These are phyloP conservation scores for Keithomyces neogunnii DNA, from an alignment of 2,329 filamentous ascomycete genomes.

Conservation along the genomic window DNA sequence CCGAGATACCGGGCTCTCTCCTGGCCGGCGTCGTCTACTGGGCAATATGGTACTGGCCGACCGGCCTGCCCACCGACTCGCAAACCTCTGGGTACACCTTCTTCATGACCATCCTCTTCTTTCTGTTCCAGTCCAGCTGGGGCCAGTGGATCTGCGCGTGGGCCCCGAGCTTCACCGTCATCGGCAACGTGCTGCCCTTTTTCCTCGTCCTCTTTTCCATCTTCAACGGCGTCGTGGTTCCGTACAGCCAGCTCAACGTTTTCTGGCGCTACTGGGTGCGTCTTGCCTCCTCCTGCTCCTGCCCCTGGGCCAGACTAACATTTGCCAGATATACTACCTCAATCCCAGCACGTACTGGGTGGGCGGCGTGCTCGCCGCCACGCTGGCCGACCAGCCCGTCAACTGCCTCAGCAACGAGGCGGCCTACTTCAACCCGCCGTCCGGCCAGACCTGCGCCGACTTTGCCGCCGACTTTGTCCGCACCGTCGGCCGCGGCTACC, in stretches of 20 bases:
- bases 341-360: slow-evolving; percentile 8
- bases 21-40: slow-evolving; percentile 60
- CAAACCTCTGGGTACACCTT: slow-evolving; percentile 25
- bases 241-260: slow-evolving; percentile 54
- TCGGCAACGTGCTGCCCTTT: slow-evolving; percentile 57
- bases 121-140: slow-evolving; percentile 66
- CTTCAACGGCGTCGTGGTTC: slow-evolving; percentile 70
- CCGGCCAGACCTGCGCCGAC: slow-evolving; percentile 51
- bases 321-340: slow-evolving; percentile 5
- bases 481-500: slow-evolving; percentile 43
- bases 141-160: slow-evolving; percentile 82
- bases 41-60: slow-evolving; percentile 68
- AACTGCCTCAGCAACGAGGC: slow-evolving; percentile 30
- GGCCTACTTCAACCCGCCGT: slow-evolving; percentile 48
- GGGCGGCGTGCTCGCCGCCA: slow-evolving; percentile 8
- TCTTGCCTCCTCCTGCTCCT: not conserved
- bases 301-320: not conserved
- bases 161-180: slow-evolving; percentile 53
- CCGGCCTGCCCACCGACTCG: slow-evolving; percentile 58
- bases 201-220: slow-evolving; percentile 71
- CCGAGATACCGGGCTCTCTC: slow-evolving; percentile 64
- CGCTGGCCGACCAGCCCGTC: slow-evolving; percentile 19
- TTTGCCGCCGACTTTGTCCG: slow-evolving; percentile 56
- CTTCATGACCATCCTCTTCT: slow-evolving; percentile 45
- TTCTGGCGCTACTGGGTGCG: slow-evolving; percentile 65